phyloP scores from a whole-genome alignment of 768 basidiomycete genomes.

The Cyathus striatus region DNA sequence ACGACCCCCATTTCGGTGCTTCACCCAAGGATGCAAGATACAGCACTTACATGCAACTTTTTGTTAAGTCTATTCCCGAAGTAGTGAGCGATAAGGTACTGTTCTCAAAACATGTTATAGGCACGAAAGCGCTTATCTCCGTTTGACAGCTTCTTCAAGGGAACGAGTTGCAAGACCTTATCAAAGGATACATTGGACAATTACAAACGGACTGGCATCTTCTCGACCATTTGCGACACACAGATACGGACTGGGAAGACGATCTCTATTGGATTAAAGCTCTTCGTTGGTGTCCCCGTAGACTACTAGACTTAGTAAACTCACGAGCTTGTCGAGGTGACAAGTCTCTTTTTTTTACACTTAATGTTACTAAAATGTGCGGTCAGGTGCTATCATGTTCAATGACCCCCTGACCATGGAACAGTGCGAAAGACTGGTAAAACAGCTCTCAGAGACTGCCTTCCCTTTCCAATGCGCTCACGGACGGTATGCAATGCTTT shows the following conservation, averaged over 20 bases:
- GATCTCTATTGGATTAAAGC: slow-evolving; percentile 61
- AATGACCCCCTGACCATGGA: slow-evolving; percentile 67
- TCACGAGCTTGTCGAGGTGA: slow-evolving; percentile 94
- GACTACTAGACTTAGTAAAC: slow-evolving; percentile 80
- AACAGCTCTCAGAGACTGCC: slow-evolving; percentile 60
- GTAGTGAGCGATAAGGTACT: slow-evolving; percentile 71
- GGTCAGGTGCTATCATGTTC: slow-evolving; percentile 93
- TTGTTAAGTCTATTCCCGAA: slow-evolving; percentile 59
- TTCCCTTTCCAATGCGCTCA: slow-evolving; percentile 98
- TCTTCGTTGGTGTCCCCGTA: slow-evolving; percentile 78
- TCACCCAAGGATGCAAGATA: slow-evolving; percentile 23
- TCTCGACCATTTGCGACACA: slow-evolving; percentile 18
- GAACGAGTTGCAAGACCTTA: slow-evolving; percentile 68
- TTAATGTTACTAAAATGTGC: neutral
- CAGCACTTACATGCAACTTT: slow-evolving; percentile 58
- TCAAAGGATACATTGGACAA: slow-evolving; percentile 68
- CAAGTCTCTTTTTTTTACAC: slow-evolving; percentile 2
- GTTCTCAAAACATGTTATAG: slow-evolving; percentile 13
- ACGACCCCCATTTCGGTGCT: slow-evolving; percentile 13
- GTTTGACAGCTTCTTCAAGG: slow-evolving; percentile 50
- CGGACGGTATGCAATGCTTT: slow-evolving; percentile 54
- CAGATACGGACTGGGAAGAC: slow-evolving; percentile 16
- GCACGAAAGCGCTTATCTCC: neutral
- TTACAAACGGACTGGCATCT: slow-evolving; percentile 55
- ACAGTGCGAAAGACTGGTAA: slow-evolving; percentile 70